Conservation (phyloP, 2,329 filamentous ascomycete genomes). For the Fusarium denticulatum region DNA sequence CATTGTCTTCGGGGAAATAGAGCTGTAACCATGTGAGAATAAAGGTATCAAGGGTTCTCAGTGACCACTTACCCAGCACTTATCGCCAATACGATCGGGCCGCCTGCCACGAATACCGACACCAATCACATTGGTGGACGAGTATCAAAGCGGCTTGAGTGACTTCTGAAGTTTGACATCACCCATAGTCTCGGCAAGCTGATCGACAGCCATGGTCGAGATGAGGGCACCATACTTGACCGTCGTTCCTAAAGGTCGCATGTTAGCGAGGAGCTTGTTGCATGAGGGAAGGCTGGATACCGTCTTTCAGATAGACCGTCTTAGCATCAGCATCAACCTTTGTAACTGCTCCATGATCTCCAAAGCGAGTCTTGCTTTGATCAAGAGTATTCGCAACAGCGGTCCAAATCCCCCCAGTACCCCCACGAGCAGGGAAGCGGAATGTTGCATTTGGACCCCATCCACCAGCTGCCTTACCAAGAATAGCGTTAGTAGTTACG, state of each 20-base stretch:
- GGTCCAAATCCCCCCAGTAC: constrained; percentile 99
- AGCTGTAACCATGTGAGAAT: constrained; percentile 51
- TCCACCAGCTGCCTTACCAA: constrained; percentile 94
- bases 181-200: constrained; percentile 84
- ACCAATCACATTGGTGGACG: constrained; percentile 95
- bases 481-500: constrained; percentile 91
- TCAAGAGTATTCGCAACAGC: constrained; percentile 93
- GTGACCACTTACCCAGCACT: constrained; percentile 77
- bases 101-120: constrained; percentile 91
- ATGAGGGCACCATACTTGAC: constrained; percentile 61
- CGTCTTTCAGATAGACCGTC: constrained; percentile 81
- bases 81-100: constrained; percentile 96
- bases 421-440: constrained; percentile 94
- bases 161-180: constrained; percentile 74
- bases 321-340: constrained; percentile 89
- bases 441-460: constrained; percentile 99
- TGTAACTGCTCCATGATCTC: constrained; percentile 82
- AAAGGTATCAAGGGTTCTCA: accelerated
- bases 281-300: constrained; percentile 69
- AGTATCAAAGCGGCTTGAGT: constrained; percentile 94
- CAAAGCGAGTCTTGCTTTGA: constrained; percentile 89
- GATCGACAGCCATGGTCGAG: constrained; percentile 95
- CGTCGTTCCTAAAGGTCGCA: neutral
- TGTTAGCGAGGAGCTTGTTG: no score
- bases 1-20: constrained; percentile 99